Base-by-base conservation (phyloP, 1,139 yeast genomes). In the Nadsonia starkeyi-henricii region DNA sequence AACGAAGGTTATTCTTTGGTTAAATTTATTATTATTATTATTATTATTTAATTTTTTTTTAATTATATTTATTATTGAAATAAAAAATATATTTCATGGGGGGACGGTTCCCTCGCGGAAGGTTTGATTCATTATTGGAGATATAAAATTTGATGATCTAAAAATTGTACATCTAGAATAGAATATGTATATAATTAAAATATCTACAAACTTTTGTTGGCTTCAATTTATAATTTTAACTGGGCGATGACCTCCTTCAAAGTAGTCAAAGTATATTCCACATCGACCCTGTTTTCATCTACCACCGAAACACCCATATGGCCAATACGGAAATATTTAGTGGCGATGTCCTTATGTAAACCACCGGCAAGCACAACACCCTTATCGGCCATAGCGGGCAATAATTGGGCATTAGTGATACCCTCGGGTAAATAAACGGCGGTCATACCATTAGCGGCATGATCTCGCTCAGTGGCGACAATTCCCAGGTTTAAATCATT, bases 361-460 rank as follows among this genome's bases (percentile, higher is more conserved):
- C 96, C 97, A 48, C 94, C 94, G 45, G 97, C 96, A 48, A 89
- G 76, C 30, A 82, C 79, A 60, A 84, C 78, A n/a, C 89, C 95
- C 59, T 78, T 77, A 50, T 72, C 65, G 53, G 81, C 78, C 59
- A 85, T 68, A 54, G 71, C 68, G 37, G 74, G 64, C 48, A 78
- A 65, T 50, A 86, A 72, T 48, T 79, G 81, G 17, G 80, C 72
- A 42, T 93, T 91, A 52, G 78, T 72, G 55, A 84, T 67, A 36
- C 79, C 78, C 50, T 81, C 84, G 36, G 95, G 95, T 66, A 84
- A 81, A 70, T 85, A 89, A 47, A 81, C 78, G 1, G 95, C 95
- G 21, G 94, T 79, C 61, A 89, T 74, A 13, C 96, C 96, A 64
- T 85, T 85, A 18, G 96, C 95, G 41, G 88, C 84, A 49, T 75